phyloP scores from a whole-genome alignment of 805 yeast species.

The Saturnispora silvae region DNA sequence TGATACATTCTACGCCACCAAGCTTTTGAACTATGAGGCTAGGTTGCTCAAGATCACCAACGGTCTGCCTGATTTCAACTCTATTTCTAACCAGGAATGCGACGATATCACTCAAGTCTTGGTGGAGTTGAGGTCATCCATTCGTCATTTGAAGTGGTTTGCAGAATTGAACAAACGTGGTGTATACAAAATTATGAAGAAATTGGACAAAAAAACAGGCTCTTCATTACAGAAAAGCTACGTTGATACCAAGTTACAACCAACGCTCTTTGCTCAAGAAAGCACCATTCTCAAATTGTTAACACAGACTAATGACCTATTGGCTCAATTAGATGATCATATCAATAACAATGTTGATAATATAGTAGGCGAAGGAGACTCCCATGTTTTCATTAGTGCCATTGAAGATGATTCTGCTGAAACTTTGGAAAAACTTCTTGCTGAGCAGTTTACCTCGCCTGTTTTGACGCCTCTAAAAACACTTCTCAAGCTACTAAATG shows the following conservation, averaged over 20 bases:
- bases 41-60: conserved; percentile 43
- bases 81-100: conserved; percentile 39
- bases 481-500: conserved; percentile 51
- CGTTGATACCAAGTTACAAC: conserved; percentile 55
- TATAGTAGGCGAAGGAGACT: too few species aligned
- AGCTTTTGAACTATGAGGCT: conserved; percentile 63
- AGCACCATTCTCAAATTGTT: conserved; percentile 45
- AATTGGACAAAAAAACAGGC: conserved; percentile 76
- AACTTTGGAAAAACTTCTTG: conserved; percentile 34
- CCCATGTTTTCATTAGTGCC: conserved; percentile 16
- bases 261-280: conserved; percentile 71
- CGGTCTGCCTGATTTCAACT: conserved; percentile 21
- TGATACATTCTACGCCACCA: conserved; percentile 64
- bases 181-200: conserved; percentile 77
- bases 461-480: conserved; percentile 44
- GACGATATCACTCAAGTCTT: conserved; percentile 59
- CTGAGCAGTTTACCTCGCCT: conserved; percentile 33
- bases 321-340: conserved; percentile 35
- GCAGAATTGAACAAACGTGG: conserved; percentile 90
- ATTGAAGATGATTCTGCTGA: conserved; percentile 24
- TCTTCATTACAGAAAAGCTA: conserved; percentile 46
- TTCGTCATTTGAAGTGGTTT: conserved; percentile 84
- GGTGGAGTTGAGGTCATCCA: conserved; percentile 62
- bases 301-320: conserved; percentile 38
- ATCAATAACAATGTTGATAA: conserved; percentile 4